phyloP scores from a whole-genome alignment of 169 alveolate genomes.

The Pseudocohnilembus persalinus region DNA sequence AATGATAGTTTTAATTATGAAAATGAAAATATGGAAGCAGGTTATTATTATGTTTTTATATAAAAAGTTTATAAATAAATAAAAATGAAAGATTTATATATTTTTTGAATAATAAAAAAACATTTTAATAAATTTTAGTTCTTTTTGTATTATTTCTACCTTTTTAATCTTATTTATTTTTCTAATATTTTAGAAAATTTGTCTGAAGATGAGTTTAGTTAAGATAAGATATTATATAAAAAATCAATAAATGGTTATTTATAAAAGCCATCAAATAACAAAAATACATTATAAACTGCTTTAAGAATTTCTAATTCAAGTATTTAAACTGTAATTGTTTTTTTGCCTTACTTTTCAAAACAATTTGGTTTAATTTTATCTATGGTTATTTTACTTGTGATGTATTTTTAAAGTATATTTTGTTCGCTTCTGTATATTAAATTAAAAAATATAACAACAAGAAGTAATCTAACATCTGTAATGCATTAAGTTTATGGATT shows the following conservation, averaged over 20 bases:
- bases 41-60: too few relatives aligned
- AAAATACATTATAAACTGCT: background rate
- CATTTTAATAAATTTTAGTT: too few relatives aligned
- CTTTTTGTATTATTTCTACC: too few relatives aligned
- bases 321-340: background rate
- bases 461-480: background rate
- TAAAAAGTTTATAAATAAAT: too few relatives aligned
- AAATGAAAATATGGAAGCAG: too few relatives aligned
- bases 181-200: too few relatives aligned
- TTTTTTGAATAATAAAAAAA: too few relatives aligned
- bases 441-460: background rate
- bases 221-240: background rate
- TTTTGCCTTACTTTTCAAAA: background rate
- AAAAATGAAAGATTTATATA: too few relatives aligned
- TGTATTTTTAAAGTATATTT: background rate
- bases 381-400: too few relatives aligned
- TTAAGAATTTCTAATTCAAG: background rate
- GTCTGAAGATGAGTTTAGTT: background rate
- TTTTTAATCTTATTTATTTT: too few relatives aligned
- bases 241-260: background rate
- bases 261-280: too few relatives aligned
- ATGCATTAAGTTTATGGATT: background rate
- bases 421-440: background rate
- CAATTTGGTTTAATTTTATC: background rate
- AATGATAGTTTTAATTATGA: too few relatives aligned